Conservation (phyloP, 352 stramenopile species). For the Aphanomyces astaci region DNA sequence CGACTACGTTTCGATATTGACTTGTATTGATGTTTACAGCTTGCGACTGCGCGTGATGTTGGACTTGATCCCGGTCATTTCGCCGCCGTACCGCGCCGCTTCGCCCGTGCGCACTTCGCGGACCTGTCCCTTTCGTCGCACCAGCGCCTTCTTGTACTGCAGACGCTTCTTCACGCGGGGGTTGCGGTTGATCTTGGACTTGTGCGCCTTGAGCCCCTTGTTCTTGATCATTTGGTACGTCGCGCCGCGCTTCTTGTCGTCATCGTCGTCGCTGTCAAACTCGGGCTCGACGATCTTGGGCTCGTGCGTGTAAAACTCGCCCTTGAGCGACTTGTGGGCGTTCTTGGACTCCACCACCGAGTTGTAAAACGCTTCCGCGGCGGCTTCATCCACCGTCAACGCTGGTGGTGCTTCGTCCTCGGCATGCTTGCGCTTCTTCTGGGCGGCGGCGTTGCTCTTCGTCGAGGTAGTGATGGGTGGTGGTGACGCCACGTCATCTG, state of each 20-base stretch:
- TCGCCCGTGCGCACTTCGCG: conserved; percentile 86
- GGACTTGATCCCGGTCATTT: conserved; percentile 86
- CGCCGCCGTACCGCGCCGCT: conserved; percentile 77
- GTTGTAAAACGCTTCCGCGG: conserved; percentile 74
- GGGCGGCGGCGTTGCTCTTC: no score
- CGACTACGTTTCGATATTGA: not conserved
- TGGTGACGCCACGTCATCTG: no score
- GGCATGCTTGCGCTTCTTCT: conserved; percentile 37
- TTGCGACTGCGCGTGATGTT: conserved; percentile 86
- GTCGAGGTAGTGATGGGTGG: no score
- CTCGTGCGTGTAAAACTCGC: conserved; percentile 71
- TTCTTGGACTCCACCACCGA: conserved; percentile 42
- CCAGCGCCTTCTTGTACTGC: conserved; percentile 96
- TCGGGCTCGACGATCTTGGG: conserved; percentile 43
- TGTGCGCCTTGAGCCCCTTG: conserved; percentile 95
- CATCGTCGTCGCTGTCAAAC: conserved; percentile 45
- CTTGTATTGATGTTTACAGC: conserved; percentile 40
- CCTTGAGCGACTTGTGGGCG: conserved; percentile 53
- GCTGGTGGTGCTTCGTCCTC: conserved; percentile 35
- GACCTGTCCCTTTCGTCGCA: conserved; percentile 95
- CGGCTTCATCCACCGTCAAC: conserved; percentile 38
- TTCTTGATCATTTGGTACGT: conserved; percentile 97
- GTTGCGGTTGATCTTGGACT: conserved; percentile 98
- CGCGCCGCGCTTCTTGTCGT: conserved; percentile 86
- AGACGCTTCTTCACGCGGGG: conserved; percentile 97